These are phyloP conservation scores for Fusarium sp. DNA, from an alignment of 2,329 filamentous ascomycete species.

Conservation along the genomic window DNA sequence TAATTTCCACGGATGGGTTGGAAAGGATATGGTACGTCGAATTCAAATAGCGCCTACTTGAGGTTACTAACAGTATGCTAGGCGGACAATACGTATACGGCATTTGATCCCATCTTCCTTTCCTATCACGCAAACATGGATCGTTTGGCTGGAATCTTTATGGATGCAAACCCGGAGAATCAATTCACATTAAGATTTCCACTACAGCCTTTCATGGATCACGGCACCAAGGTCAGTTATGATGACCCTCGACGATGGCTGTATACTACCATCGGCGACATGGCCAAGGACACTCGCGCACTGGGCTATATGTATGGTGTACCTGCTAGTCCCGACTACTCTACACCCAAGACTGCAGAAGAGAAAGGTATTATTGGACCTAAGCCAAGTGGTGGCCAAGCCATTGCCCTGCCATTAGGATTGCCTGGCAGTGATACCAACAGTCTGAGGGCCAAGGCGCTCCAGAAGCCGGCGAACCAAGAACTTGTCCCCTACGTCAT, in stretches of 20 bases:
- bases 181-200: neutral
- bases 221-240: neutral
- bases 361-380: neutral
- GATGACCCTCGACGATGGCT: neutral
- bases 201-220: neutral
- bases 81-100: neutral
- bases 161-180: neutral
- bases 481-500: neutral
- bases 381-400: neutral
- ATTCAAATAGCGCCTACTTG: fast-evolving
- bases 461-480: neutral
- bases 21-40: neutral
- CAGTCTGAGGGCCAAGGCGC: neutral
- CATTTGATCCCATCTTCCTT: neutral
- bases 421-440: neutral
- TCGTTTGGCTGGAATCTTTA: neutral
- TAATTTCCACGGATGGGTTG: neutral
- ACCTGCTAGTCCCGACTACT: neutral
- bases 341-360: neutral
- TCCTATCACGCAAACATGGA: constrained; percentile 2
- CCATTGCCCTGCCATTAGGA: neutral
- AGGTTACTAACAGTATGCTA: neutral
- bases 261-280: neutral
- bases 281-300: neutral
- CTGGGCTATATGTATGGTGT: constrained; percentile 1